phyloP scores from a whole-genome alignment of 768 basidiomycete species.

The Dioszegia hungarica region DNA sequence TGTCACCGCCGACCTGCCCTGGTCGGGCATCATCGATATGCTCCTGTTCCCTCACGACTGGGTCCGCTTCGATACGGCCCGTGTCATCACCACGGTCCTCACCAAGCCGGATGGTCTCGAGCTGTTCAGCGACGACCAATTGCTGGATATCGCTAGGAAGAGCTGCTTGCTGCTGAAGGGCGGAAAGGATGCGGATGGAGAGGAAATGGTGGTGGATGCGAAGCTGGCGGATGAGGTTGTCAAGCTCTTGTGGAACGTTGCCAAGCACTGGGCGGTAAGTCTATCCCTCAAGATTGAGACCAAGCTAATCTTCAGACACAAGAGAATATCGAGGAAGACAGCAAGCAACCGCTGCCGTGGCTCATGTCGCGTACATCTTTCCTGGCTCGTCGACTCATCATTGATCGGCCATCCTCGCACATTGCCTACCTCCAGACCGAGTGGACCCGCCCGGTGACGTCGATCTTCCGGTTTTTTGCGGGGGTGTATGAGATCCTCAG shows the following conservation, averaged over 20 bases:
- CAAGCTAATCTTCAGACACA: conserved; percentile 49
- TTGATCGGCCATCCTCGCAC: conserved; percentile 36
- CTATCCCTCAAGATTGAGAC: conserved; percentile 34
- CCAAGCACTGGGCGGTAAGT: conserved; percentile 62
- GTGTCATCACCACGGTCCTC: conserved; percentile 64
- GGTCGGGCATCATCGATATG: conserved; percentile 62
- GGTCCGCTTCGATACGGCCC: conserved; percentile 77
- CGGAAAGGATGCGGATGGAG: conserved; percentile 64
- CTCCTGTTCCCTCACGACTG: conserved; percentile 88
- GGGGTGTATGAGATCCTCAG: conserved; percentile 78
- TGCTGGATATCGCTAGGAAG: conserved; percentile 70
- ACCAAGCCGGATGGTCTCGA: conserved; percentile 14
- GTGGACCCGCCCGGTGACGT: conserved; percentile 76
- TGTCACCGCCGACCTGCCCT: conserved; percentile 42
- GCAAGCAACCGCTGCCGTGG: conserved; percentile 66
- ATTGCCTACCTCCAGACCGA: conserved; percentile 49
- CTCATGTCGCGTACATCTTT: conserved; percentile 91
- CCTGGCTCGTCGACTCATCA: conserved; percentile 55
- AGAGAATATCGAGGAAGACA: conserved; percentile 32
- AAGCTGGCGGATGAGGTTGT: conserved; percentile 61
- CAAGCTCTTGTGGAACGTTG: conserved; percentile 89
- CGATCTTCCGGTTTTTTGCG: conserved; percentile 86
- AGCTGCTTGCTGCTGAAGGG: conserved; percentile 75
- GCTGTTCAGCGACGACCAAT: conserved; percentile 18
- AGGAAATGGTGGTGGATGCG: conserved; percentile 54